Evolutionary conservation across 208 protist species (phyloP), one percentile per base, ranked within the genome.

Genomic region (Crithidia acanthocephali): DNA sequence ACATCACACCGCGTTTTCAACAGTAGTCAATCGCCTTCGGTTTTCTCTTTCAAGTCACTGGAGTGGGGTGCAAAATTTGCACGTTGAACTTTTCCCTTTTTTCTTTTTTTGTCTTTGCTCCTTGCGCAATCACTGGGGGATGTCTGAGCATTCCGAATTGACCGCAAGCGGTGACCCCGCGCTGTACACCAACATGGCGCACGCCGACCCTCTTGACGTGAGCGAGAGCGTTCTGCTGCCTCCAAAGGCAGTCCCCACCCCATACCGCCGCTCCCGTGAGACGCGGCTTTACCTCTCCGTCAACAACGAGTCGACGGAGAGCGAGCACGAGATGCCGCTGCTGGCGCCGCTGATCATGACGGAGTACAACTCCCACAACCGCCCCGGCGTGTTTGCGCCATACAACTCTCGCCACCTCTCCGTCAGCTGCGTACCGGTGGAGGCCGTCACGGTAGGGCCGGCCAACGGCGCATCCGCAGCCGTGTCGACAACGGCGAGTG

Each of bases 151-250:
- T 13, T 53, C 44, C 1, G 18, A 65, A 9, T 1, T 37, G 6
- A 27, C 23, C 16, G 9, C 4, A 18, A 1, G n/a, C 16, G 30
- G 18, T 22, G 30, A 68, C 33, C 15, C 48, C 1, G 42, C 53
- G n/a, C 48, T 68, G 0, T 68, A 63, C 61, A 40, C 53, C 32
- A 61, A 61, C 20, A 56, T 75, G 37, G n/a, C 37, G 42, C 47
- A 40, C 32, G 4, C 32, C 6, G 70, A 75, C 15, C 44, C 53
- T 1, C 53, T 75, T 2, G 47, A 56, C 33, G 7, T 45, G 8
- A 50, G 33, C 53, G 72, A 76, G 22, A 76, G 63, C 51, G 63
- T 76, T 25, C 47, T 76, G 23, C 57, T 69, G 55, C 72, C 63
- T 6, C 32, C 57, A 5, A 69, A 66, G 18, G 33, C 42, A 28